phyloP scores from a whole-genome alignment of 2,329 filamentous ascomycete genomes.

The Cercospora nicotianae region DNA sequence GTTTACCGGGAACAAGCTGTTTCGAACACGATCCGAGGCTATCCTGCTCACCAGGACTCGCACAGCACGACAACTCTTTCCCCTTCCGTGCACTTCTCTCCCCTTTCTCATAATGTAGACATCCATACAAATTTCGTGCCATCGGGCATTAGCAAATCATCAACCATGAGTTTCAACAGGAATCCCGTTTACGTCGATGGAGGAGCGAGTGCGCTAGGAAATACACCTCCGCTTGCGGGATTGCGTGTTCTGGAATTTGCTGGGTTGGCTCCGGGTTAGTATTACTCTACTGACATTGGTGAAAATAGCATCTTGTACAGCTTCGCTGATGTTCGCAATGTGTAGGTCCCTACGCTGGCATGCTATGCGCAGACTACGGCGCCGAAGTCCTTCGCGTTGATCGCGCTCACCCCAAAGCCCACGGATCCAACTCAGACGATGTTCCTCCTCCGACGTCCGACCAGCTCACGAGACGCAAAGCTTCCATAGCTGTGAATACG shows the following conservation, averaged over 20 bases:
- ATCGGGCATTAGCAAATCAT: neutral
- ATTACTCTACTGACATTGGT: neutral
- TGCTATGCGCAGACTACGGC: slow-evolving; percentile 86
- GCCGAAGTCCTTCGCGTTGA: slow-evolving; percentile 87
- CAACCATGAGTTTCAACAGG: slow-evolving; percentile 13
- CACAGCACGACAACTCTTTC: neutral
- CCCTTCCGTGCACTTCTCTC: neutral
- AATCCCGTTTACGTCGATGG: slow-evolving; percentile 9
- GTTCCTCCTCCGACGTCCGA: slow-evolving; percentile 58
- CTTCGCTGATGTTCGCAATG: neutral
- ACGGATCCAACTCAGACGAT: slow-evolving; percentile 31
- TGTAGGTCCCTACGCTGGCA: slow-evolving; percentile 79
- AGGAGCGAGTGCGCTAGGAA: slow-evolving; percentile 6
- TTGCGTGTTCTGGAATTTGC: slow-evolving; percentile 67
- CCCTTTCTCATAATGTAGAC: neutral
- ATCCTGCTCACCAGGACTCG: slow-evolving; percentile 1
- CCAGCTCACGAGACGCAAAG: slow-evolving; percentile 76
- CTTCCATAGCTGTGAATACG: slow-evolving; percentile 76
- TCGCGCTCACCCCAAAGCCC: slow-evolving; percentile 51
- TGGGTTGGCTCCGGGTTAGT: slow-evolving; percentile 55
- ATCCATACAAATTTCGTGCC: neutral
- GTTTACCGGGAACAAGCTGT: slow-evolving; percentile 4
- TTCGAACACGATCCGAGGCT: slow-evolving; percentile 2
- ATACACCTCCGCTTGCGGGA: slow-evolving; percentile 54
- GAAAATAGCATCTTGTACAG: neutral